These are phyloP conservation scores for Xylariaceae sp. DNA, from an alignment of 2,329 filamentous ascomycete genomes.

Conservation along the genomic window DNA sequence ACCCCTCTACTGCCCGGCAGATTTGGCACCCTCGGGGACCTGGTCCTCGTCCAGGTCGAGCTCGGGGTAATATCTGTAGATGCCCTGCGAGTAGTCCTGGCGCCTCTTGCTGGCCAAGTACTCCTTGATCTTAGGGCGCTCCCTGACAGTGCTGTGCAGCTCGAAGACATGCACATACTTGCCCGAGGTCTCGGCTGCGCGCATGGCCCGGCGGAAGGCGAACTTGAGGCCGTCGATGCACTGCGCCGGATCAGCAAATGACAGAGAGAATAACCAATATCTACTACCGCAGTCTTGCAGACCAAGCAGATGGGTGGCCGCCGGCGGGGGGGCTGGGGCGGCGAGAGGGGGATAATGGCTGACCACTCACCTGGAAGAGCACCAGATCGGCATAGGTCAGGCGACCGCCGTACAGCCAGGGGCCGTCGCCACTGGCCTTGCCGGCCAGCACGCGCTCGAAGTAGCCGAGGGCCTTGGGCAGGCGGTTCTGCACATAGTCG, in stretches of 20 bases:
- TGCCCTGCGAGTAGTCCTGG: slow-evolving; percentile 52
- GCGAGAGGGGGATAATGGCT: not conserved
- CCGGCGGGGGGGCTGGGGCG: no score
- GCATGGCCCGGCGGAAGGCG: slow-evolving; percentile 63
- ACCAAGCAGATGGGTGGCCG: no score
- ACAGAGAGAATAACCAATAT: no score
- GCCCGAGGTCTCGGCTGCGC: slow-evolving; percentile 42
- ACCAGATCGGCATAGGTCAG: slow-evolving; percentile 68
- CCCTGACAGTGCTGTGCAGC: slow-evolving; percentile 56
- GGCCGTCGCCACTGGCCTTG: slow-evolving; percentile 48
- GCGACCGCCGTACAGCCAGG: slow-evolving; percentile 57
- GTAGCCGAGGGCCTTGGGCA: slow-evolving; percentile 67
- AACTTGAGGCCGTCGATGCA: slow-evolving; percentile 51
- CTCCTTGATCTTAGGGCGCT: slow-evolving; percentile 54
- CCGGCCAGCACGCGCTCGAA: slow-evolving; percentile 58
- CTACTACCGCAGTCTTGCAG: no score
- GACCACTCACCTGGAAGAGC: slow-evolving; percentile 61
- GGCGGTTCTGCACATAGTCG: slow-evolving; percentile 51
- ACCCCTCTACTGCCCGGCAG: no score
- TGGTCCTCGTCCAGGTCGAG: slow-evolving; percentile 39
- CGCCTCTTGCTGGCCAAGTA: slow-evolving; percentile 63
- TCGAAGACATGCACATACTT: slow-evolving; percentile 56
- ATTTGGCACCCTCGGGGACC: not conserved
- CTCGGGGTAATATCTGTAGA: slow-evolving; percentile 68
- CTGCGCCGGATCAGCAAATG: slow-evolving; percentile 25